These are phyloP conservation scores for Canna indica DNA, from an alignment of 176 grass and related monocot genomes.

Conservation along the genomic window DNA sequence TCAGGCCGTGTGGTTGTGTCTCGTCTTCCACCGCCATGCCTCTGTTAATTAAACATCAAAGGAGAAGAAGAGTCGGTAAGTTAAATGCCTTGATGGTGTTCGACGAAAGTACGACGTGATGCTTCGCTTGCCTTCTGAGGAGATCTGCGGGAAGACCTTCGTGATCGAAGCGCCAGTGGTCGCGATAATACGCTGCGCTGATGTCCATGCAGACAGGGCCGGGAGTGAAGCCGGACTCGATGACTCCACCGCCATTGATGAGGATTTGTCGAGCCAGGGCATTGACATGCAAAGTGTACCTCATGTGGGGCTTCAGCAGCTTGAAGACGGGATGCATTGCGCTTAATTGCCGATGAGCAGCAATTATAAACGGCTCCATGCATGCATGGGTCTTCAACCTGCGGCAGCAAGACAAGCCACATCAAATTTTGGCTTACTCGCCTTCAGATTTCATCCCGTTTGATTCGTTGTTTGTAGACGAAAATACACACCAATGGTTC, in stretches of 20 bases:
- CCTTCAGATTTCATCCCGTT: neutral
- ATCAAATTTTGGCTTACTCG: no score
- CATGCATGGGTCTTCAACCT: constrained; percentile 88
- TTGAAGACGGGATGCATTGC: constrained; percentile 88
- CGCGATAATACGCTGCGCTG: constrained; percentile 50
- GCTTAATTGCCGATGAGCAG: constrained; percentile 89
- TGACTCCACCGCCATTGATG: constrained; percentile 83
- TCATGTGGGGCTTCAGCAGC: constrained; percentile 88
- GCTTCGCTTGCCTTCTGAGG: constrained; percentile 45
- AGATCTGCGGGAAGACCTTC: constrained; percentile 89
- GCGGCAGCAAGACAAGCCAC: neutral
- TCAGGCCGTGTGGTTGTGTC: constrained; percentile 53
- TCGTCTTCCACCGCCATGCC: constrained; percentile 87
- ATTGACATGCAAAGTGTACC: constrained; percentile 88
- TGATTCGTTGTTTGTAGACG: neutral
- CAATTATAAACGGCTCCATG: constrained; percentile 75
- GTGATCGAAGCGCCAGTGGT: constrained; percentile 73
- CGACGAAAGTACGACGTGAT: neutral
- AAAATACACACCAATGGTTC: constrained; percentile 60
- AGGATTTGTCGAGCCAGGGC: constrained; percentile 84
- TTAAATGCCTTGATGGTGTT: neutral
- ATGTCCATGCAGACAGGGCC: constrained; percentile 69
- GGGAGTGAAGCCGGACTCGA: constrained; percentile 84
- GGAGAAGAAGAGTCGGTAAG: neutral
- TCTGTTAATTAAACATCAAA: constrained; percentile 21